Conservation (phyloP, 176 grass and related monocot species). For the Musa itinerans region DNA sequence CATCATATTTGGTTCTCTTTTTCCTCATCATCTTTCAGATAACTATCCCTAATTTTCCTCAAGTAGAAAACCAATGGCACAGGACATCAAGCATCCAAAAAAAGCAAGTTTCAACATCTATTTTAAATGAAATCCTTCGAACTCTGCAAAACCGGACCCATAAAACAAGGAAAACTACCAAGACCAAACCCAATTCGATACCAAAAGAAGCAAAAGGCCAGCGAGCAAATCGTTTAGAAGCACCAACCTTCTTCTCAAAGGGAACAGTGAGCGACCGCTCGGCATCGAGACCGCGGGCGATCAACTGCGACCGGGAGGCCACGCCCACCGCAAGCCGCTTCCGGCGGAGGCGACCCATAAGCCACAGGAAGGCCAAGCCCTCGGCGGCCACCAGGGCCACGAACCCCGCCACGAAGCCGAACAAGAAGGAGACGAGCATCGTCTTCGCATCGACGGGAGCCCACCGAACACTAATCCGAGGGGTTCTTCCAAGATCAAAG, state of each 20-base stretch:
- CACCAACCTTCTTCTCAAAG: conserved; percentile 54
- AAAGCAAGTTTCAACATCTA: background rate
- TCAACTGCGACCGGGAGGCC: background rate
- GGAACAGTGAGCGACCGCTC: conserved; percentile 36
- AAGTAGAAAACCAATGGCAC: no score
- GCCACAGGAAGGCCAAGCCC: conserved; percentile 29
- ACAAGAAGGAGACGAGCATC: conserved; percentile 33
- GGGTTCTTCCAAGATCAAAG: background rate
- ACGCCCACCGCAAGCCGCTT: background rate
- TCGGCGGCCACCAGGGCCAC: conserved; percentile 42
- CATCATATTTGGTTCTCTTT: no score
- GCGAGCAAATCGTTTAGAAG: background rate
- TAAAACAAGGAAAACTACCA: background rate
- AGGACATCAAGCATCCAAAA: no score
- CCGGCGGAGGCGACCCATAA: conserved; percentile 38
- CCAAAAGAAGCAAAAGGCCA: background rate
- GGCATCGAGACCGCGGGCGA: conserved; percentile 31
- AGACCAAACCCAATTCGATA: background rate
- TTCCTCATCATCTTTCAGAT: no score
- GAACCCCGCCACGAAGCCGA: conserved; percentile 53
- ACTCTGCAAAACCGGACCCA: background rate
- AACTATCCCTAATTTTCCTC: no score
- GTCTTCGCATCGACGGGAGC: background rate
- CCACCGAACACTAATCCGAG: background rate
- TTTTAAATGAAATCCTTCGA: background rate